Evolutionary conservation across 352 stramenopile genomes (phyloP).

Genomic region (Phytophthora brassicae): DNA sequence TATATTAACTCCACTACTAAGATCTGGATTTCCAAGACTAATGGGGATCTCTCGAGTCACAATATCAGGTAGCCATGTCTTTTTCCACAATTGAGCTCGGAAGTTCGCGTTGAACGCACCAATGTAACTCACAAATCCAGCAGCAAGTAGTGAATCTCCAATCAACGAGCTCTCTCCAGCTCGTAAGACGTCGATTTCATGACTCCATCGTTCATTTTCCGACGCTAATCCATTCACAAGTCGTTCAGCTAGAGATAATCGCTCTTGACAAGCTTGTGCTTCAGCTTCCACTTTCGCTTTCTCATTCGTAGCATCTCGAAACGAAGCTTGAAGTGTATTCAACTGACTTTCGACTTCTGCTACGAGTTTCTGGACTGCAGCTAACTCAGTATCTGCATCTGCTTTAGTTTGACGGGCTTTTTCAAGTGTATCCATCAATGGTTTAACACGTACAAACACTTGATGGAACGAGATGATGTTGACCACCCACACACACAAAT

Average conservation of each 20-base stretch:
- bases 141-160: constrained; percentile 86
- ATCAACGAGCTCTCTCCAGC: constrained; percentile 75
- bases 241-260: constrained; percentile 84
- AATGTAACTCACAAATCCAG: constrained; percentile 92
- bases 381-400: constrained; percentile 82
- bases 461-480: constrained; percentile 93
- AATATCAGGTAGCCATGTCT: constrained; percentile 89
- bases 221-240: constrained; percentile 87
- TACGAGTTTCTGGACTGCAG: constrained; percentile 79
- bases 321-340: constrained; percentile 72
- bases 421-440: constrained; percentile 92
- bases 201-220: constrained; percentile 89
- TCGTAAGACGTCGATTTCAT: constrained; percentile 84
- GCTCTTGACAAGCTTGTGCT: constrained; percentile 82
- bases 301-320: constrained; percentile 87
- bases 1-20: neutral
- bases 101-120: constrained; percentile 90
- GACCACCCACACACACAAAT: constrained; percentile 92
- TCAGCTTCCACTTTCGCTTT: constrained; percentile 91
- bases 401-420: constrained; percentile 73
- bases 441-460: constrained; percentile 94
- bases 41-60: constrained; percentile 87
- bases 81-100: constrained; percentile 79
- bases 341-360: constrained; percentile 84
- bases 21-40: constrained; percentile 34